Evolutionary conservation across 352 stramenopile genomes (phyloP), one percentile per base, ranked within the genome.

Genomic region (Globisporangium middletonii): DNA sequence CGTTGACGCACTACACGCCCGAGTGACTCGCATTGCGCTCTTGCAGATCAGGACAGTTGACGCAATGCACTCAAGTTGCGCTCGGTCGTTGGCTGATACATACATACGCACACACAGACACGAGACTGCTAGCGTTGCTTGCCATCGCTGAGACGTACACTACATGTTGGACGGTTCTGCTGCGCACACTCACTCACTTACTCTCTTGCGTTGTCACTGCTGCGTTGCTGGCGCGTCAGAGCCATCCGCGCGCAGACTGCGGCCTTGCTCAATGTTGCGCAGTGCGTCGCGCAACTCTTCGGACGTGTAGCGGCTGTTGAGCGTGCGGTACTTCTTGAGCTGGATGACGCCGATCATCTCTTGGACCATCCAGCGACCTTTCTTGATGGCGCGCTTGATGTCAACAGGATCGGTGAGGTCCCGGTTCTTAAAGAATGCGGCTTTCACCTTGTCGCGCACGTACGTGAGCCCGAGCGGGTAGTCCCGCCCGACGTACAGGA

Each of bases 341-440:
- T 98, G 86, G 67, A 98, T 98, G 16, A 98, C 88, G n/a, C 86
- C 96, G 50, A 97, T 82, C 79, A 99, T 95, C 71, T 99, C 96
- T 47, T 91, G 72, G 44, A 98, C 87, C 80, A 97, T 96, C 73
- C 92, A 98, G 63, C 96, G 69, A 15, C 96, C 96, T 47, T 80
- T 84, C 48, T 86, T 87, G 41, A 99, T 88, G n/a, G 93, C 92
- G 93, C 52, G 98, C 73, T 65, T 65, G 38, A 60, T 45, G 41
- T 65, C 52, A 19, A 56, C 58, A 15, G 88, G 65, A 53, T 91
- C 78, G 18, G 53, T 62, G 42, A 97, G 65, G 13, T 88, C 58
- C 26, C 70, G 67, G 59, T 97, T 94, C 76, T 98, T 73, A 50
- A 87, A 85, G 56, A 99, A 89, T 19, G 80, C 92, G 26, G 74